Evolutionary conservation across 2,329 filamentous ascomycete species (phyloP).

Genomic region (Aureobasidium sp.): DNA sequence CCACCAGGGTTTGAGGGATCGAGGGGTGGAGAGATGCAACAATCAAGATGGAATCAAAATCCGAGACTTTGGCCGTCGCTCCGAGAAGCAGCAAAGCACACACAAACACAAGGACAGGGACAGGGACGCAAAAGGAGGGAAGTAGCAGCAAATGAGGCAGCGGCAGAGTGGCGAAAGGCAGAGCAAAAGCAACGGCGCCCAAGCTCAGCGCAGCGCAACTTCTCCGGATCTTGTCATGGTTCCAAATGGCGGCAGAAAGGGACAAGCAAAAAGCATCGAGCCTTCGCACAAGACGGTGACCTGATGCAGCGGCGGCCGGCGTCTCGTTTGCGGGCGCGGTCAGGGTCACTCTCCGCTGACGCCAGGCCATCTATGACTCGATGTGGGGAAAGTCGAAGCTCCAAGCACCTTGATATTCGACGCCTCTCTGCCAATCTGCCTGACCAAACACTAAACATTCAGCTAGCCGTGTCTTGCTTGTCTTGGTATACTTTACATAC

Average conservation of each 20-base stretch:
- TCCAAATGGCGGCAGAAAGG: not conserved
- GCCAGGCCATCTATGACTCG: not conserved
- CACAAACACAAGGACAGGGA: too few species aligned
- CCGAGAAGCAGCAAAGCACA: not conserved
- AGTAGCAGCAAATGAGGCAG: too few species aligned
- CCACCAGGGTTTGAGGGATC: not conserved
- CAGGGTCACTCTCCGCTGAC: not conserved
- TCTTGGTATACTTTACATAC: too few species aligned
- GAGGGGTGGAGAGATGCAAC: not conserved
- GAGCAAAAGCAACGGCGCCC: not conserved
- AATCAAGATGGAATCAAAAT: not conserved
- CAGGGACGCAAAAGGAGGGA: not conserved
- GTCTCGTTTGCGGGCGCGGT: not conserved
- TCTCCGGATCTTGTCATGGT: not conserved
- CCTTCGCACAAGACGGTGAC: not conserved
- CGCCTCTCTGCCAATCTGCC: not conserved
- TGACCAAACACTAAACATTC: not conserved
- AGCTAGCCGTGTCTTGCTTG: too few species aligned
- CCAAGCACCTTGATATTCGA: not conserved
- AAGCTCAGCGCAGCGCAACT: not conserved
- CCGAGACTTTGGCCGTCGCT: not conserved
- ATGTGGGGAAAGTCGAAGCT: not conserved
- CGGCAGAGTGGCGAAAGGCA: not conserved
- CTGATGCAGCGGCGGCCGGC: not conserved
- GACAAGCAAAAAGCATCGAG: not conserved